A percentile compares a stretch with the other conserved stretches of the same genome.
phyloP scores from a whole-genome alignment of 2,329 filamentous ascomycete species.

The Juglanconis juglandina region DNA sequence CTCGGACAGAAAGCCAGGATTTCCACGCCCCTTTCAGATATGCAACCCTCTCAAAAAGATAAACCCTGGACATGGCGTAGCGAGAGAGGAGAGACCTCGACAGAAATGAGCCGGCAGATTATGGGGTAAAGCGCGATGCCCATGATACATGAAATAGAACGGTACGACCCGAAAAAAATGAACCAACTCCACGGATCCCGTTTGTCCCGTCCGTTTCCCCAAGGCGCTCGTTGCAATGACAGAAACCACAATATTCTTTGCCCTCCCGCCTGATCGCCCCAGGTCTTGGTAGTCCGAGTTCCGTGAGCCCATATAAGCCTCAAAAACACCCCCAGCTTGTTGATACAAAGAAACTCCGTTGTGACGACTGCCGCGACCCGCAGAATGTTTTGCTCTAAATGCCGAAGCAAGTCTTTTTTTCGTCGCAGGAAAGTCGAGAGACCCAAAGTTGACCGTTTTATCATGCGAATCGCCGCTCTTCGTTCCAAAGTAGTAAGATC shows the following conservation, averaged over 20 bases:
- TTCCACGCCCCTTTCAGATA: conserved; percentile 14
- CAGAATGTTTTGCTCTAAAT: conserved; percentile 48
- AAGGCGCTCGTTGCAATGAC: conserved; percentile 15
- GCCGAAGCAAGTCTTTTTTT: conserved; percentile 37
- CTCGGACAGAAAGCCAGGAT: conserved; percentile 17
- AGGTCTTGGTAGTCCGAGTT: conserved; percentile 16
- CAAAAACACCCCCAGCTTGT: conserved; percentile 27
- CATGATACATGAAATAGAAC: conserved; percentile 17
- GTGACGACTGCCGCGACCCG: conserved; percentile 24
- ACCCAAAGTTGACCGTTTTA: conserved; percentile 47
- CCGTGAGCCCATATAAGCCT: conserved; percentile 18
- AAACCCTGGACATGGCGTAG: conserved; percentile 16
- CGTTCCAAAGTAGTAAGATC: conserved; percentile 28
- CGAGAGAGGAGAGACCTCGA: conserved; percentile 13
- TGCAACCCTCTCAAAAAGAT: conserved; percentile 14
- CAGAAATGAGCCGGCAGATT: conserved; percentile 19
- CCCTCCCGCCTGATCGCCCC: conserved; percentile 18
- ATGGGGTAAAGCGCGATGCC: conserved; percentile 14
- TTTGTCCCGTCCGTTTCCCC: conserved; percentile 16
- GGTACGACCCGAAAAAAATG: conserved; percentile 13
- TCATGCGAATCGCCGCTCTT: conserved; percentile 38
- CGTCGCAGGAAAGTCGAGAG: conserved; percentile 46
- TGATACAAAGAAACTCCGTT: conserved; percentile 35
- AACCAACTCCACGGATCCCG: conserved; percentile 19
- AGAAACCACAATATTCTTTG: conserved; percentile 16